Conservation (phyloP, 768 basidiomycete species). For the Amyloporia xantha region DNA sequence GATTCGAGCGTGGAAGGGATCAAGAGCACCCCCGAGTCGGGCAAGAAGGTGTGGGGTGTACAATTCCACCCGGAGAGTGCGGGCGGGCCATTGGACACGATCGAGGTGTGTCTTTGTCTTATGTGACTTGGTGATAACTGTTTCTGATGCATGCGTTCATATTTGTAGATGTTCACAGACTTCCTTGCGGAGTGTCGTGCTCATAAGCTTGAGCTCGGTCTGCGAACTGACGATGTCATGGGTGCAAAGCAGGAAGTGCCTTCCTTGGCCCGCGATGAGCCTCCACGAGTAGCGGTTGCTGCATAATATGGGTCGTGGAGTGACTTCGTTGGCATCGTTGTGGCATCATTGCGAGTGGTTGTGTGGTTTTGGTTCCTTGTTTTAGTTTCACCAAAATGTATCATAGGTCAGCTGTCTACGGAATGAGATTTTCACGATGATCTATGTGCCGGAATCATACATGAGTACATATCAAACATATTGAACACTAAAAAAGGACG, state of each 20-base stretch:
- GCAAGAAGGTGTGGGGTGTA: constrained; percentile 93
- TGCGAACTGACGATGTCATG: constrained; percentile 13
- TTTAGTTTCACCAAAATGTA: neutral
- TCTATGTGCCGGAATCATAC: neutral
- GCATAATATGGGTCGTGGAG: too few species aligned
- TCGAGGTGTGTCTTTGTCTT: constrained; percentile 56
- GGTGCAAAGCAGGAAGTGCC: constrained; percentile 18
- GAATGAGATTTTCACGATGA: neutral
- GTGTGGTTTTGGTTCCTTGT: neutral
- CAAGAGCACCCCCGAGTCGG: constrained; percentile 86
- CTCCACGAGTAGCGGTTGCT: constrained; percentile 20
- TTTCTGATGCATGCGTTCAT: neutral
- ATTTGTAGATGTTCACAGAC: constrained; percentile 82
- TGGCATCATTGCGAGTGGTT: neutral
- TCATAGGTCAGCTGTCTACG: neutral
- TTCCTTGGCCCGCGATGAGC: constrained; percentile 5
- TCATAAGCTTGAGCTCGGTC: constrained; percentile 34
- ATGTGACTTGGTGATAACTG: constrained; percentile 3
- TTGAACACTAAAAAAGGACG: neutral
- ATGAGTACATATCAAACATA: neutral
- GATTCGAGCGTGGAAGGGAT: constrained; percentile 99
- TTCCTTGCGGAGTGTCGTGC: constrained; percentile 78
- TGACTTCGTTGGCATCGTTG: too few species aligned
- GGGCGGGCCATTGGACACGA: constrained; percentile 97
- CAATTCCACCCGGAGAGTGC: constrained; percentile 99